Conservation (phyloP, 768 basidiomycete genomes). For the Nevesoporus exiguus region DNA sequence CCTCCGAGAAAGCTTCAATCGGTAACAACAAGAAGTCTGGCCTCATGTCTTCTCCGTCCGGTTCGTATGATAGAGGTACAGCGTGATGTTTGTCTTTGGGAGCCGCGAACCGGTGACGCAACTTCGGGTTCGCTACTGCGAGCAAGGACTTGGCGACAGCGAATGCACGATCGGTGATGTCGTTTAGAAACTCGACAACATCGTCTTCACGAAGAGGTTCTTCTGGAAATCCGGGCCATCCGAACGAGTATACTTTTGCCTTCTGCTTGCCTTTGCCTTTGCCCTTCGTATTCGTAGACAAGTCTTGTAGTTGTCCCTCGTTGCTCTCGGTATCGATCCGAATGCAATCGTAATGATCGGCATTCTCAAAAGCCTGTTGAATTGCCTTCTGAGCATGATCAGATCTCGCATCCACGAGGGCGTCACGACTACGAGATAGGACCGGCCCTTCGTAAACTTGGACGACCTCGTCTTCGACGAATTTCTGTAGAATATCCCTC, state of each 20-base stretch:
- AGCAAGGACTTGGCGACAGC: neutral
- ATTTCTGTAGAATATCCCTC: neutral
- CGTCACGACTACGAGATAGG: no score
- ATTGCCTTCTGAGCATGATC: neutral
- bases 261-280: no score
- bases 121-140: neutral
- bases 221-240: neutral
- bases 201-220: conserved; percentile 3
- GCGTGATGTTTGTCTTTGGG: conserved; percentile 1
- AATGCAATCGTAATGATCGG: neutral
- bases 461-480: neutral
- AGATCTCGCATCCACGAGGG: neutral
- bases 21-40: conserved; percentile 17
- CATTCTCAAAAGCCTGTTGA: conserved; percentile 6
- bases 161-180: conserved; percentile 5
- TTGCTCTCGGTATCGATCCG: neutral
- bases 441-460: neutral
- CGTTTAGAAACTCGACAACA: conserved; percentile 7
- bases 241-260: no score
- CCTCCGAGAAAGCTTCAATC: conserved; percentile 3
- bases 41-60: conserved; percentile 4
- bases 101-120: conserved; percentile 9
- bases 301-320: neutral
- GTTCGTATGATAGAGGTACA: conserved; percentile 7
- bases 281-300: no score